Evolutionary conservation across 2,329 filamentous ascomycete species (phyloP).

Genomic region (Aureobasidium sp.): DNA sequence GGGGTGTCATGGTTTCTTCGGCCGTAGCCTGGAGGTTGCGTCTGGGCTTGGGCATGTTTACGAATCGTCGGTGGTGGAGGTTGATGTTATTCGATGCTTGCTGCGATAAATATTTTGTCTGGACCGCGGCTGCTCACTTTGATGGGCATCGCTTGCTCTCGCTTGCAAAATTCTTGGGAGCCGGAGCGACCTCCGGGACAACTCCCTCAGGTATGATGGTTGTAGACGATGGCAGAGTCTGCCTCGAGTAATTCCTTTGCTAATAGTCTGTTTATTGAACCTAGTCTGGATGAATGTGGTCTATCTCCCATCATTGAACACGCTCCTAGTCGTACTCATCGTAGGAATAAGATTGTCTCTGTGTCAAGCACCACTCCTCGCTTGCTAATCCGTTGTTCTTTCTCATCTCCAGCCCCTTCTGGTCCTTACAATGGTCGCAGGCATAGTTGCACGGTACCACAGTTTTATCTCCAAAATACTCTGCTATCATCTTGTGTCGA

Average conservation of each 20-base stretch:
- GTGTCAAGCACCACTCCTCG: conserved; percentile 45
- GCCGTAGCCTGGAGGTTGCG: conserved; percentile 71
- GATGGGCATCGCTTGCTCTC: background rate
- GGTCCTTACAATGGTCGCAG: conserved; percentile 45
- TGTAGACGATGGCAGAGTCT: too few species aligned
- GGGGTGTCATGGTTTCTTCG: conserved; percentile 59
- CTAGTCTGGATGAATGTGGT: too few species aligned
- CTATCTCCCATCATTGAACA: background rate
- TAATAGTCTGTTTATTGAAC: background rate
- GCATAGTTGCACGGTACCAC: conserved; percentile 37
- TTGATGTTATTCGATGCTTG: background rate
- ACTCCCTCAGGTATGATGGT: background rate
- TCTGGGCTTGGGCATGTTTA: conserved; percentile 64
- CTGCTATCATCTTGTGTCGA: conserved; percentile 66
- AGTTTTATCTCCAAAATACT: conserved; percentile 65
- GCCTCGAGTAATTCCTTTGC: background rate
- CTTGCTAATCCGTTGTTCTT: conserved; percentile 40
- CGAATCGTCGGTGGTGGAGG: background rate
- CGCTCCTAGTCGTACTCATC: conserved; percentile 26
- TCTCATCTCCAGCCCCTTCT: conserved; percentile 32
- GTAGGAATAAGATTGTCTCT: conserved; percentile 36
- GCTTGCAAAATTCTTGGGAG: conserved; percentile 9
- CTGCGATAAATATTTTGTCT: conserved; percentile 7
- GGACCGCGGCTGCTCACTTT: conserved; percentile 5
- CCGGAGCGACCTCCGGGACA: background rate